Conservation (phyloP, 306 rosid genomes). For the Cicer chorassanicum region DNA sequence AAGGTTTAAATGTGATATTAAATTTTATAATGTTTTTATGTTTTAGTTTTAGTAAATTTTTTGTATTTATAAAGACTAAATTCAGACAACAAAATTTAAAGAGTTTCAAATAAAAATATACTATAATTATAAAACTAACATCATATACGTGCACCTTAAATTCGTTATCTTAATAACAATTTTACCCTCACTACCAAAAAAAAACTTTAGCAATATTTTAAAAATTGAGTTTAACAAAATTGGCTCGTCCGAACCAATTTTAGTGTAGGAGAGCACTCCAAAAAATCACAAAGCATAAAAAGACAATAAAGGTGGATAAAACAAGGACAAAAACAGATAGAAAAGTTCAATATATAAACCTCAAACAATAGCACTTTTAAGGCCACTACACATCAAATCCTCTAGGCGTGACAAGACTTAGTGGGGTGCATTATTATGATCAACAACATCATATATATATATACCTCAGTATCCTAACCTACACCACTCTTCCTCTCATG, state of each 20-base stretch:
- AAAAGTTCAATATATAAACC: conserved; percentile 45
- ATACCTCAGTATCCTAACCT: conserved; percentile 41
- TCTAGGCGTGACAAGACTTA: conserved; percentile 75
- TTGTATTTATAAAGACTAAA: no score
- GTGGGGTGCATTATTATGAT: conserved; percentile 89
- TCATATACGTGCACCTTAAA: conserved; percentile 27
- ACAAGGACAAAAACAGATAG: conserved; percentile 14
- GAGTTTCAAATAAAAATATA: no score
- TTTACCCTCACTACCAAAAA: conserved; percentile 9
- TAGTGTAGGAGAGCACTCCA: neutral
- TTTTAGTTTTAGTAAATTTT: no score
- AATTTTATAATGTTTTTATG: no score
- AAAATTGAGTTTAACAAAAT: no score
- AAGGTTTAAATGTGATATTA: no score
- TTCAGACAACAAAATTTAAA: no score
- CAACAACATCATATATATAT: conserved; percentile 18
- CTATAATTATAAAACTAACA: no score
- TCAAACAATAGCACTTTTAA: conserved; percentile 57
- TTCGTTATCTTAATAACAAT: conserved; percentile 3
- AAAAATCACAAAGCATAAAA: conserved; percentile 24
- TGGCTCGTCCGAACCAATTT: neutral
- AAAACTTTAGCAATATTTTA: no score
- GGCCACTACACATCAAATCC: conserved; percentile 50
- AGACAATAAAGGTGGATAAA: conserved; percentile 20
- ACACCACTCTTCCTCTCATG: conserved; percentile 39